Evolutionary conservation across 164 flowering plant genomes (phyloP).

Genomic region (Kingdonia uniflora): DNA sequence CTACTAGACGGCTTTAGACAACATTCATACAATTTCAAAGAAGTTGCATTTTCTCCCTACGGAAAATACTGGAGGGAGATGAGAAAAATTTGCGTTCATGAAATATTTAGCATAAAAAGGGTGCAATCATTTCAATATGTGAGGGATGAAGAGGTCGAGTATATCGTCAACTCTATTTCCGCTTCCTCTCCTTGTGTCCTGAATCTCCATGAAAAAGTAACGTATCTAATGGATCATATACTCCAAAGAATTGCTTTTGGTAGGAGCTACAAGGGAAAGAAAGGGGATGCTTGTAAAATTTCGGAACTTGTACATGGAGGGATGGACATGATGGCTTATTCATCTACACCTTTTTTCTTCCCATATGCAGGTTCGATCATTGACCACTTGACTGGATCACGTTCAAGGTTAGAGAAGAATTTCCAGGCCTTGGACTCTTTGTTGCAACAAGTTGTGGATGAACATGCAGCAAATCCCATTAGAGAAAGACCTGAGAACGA

Average conservation of each 20-base stretch:
- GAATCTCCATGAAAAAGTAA: neutral
- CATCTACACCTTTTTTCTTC: neutral
- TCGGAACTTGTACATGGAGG: neutral
- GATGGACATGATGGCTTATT: neutral
- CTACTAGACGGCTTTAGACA: neutral
- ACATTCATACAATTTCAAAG: neutral
- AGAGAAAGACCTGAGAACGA: neutral
- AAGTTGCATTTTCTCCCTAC: neutral
- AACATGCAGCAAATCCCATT: neutral
- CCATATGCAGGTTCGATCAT: neutral
- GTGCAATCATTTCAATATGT: conserved; percentile 1
- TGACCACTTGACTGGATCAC: neutral
- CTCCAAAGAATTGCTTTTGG: neutral
- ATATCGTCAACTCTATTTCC: neutral
- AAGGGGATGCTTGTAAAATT: neutral
- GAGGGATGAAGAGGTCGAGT: neutral
- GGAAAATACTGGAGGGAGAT: conserved; percentile 1
- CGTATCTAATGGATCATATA: neutral
- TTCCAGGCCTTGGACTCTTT: neutral
- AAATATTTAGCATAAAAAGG: neutral
- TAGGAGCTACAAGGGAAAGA: neutral
- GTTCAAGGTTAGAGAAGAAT: neutral
- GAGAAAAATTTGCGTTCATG: neutral
- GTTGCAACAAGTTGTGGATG: neutral
- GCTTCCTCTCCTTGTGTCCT: neutral